phyloP scores from a whole-genome alignment of 148 eudicot genomes.

The Persicaria tinctoria region DNA sequence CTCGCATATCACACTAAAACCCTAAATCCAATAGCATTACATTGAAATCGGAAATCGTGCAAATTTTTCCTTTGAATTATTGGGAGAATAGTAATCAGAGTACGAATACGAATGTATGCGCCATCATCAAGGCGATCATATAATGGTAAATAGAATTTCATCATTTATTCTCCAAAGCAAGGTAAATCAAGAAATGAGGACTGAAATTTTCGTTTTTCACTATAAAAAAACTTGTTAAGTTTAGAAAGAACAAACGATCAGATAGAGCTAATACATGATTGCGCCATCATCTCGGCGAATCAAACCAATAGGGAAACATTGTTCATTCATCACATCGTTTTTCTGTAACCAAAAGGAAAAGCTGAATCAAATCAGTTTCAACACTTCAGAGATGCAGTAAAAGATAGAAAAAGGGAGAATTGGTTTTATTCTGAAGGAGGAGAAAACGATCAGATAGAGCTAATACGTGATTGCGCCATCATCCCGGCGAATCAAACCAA shows the following conservation, averaged over 20 bases:
- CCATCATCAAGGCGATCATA: constrained; percentile 9
- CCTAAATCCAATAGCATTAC: not conserved
- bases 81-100: constrained; percentile 5
- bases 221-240: too few relatives aligned
- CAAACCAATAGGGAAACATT: too few relatives aligned
- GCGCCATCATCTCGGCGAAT: too few relatives aligned
- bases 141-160: not conserved
- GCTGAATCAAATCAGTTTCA: too few relatives aligned
- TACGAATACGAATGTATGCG: constrained; percentile 7
- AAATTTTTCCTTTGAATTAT: not conserved
- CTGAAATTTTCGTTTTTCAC: not conserved
- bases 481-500: too few relatives aligned
- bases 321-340: too few relatives aligned
- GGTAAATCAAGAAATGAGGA: not conserved
- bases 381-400: not conserved
- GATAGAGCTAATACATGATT: too few relatives aligned
- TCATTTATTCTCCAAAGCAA: constrained; percentile 1
- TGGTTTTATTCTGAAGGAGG: not conserved
- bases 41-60: not conserved
- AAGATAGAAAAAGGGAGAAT: not conserved
- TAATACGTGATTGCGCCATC: too few relatives aligned
- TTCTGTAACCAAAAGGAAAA: too few relatives aligned
- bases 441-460: too few relatives aligned
- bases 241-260: too few relatives aligned
- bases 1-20: not conserved